Percentiles rank a stretch among this genome's conserved stretches.
phyloP scores from a whole-genome alignment of 768 basidiomycete species.

The Lactifluus volemus region DNA sequence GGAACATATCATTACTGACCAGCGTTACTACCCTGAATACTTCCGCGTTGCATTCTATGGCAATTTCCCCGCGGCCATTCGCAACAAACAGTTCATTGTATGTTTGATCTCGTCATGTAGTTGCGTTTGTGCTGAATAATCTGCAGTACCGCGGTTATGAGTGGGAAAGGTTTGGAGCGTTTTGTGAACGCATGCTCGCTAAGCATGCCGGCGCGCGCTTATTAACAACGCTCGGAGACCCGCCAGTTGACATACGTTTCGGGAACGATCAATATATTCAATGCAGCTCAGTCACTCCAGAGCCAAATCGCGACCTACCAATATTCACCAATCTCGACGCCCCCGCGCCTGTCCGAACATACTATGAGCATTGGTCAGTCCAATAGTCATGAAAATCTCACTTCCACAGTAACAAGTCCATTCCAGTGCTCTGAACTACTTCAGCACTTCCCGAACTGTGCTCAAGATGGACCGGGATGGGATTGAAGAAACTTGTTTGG shows the following conservation, averaged over 20 bases:
- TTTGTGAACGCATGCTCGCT: constrained; percentile 85
- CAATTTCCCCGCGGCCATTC: constrained; percentile 76
- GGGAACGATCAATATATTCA: constrained; percentile 82
- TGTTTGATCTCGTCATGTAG: constrained; percentile 20
- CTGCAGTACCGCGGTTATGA: constrained; percentile 84
- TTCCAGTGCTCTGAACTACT: constrained; percentile 69
- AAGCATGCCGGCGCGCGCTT: constrained; percentile 84
- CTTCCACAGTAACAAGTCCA: not conserved
- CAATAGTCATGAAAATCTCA: not conserved
- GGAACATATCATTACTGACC: constrained; percentile 76
- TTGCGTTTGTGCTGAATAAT: not conserved
- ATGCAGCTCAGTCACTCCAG: constrained; percentile 76
- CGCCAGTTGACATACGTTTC: constrained; percentile 70
- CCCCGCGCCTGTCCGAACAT: constrained; percentile 65
- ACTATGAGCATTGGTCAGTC: constrained; percentile 76
- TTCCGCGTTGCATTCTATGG: constrained; percentile 93
- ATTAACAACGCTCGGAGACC: constrained; percentile 63
- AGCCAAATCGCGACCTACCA: constrained; percentile 66
- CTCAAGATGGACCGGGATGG: constrained; percentile 56
- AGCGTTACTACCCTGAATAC: constrained; percentile 86
- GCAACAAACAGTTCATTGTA: constrained; percentile 87
- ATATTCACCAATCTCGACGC: constrained; percentile 86
- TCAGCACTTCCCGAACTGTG: constrained; percentile 66
- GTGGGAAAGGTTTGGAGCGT: constrained; percentile 87
- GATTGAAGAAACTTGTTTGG: constrained; percentile 71